phyloP scores from a whole-genome alignment of 1,284 basidiomycete genomes.

The Rhizoctonia solani region DNA sequence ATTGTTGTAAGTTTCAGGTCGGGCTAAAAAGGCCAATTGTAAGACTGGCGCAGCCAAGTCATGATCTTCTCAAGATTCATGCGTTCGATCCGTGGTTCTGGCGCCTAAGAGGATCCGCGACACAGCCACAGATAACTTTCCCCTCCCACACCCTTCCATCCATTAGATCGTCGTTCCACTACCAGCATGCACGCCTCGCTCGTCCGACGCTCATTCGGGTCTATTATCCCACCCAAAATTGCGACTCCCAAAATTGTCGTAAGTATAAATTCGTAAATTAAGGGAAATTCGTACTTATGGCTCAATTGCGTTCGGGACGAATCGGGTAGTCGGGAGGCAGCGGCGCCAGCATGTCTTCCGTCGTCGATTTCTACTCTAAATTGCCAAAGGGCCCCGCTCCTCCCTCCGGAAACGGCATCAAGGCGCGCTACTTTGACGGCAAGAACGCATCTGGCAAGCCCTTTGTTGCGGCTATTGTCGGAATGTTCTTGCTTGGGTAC shows the following conservation, averaged over 20 bases:
- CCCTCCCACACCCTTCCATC: slow-evolving; percentile 37
- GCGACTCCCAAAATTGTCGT: slow-evolving; percentile 88
- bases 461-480: slow-evolving; percentile 71
- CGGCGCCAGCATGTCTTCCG: slow-evolving; percentile 76
- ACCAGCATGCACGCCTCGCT: slow-evolving; percentile 78
- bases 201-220: slow-evolving; percentile 77
- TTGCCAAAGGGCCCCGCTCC: slow-evolving; percentile 73
- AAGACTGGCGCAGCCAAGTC: too few species aligned
- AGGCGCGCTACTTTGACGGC: slow-evolving; percentile 79
- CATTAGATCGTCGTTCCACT: too few species aligned
- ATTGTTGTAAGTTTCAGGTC: too few species aligned
- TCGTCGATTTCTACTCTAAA: slow-evolving; percentile 94
- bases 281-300: neutral
- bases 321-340: slow-evolving; percentile 68
- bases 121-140: slow-evolving; percentile 3
- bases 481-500: slow-evolving; percentile 83
- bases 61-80: too few species aligned
- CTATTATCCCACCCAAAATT: slow-evolving; percentile 92
- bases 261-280: slow-evolving; percentile 46
- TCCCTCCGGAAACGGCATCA: slow-evolving; percentile 67
- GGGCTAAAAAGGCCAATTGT: too few species aligned
- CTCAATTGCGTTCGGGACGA: slow-evolving; percentile 3
- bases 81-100: neutral
- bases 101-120: neutral
- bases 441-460: slow-evolving; percentile 82